Percentiles rank a stretch among this genome's conserved stretches.
phyloP scores from a whole-genome alignment of 139 green algal genomes.

The Haematococcus lacustris region DNA sequence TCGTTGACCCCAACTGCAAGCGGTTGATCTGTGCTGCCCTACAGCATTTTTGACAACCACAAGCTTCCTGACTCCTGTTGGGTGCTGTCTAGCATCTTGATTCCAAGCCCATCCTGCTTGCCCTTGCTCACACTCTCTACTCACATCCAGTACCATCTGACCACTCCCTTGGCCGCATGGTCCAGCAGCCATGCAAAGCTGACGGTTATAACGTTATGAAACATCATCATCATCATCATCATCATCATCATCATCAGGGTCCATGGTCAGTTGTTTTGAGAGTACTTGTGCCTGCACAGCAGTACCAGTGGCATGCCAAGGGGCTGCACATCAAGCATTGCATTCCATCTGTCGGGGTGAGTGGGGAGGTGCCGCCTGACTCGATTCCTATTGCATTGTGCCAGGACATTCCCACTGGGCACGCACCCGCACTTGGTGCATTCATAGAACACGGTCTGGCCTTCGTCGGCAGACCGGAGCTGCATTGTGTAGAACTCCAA shows the following conservation, averaged over 20 bases:
- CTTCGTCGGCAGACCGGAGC: conserved; percentile 86
- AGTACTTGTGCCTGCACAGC: conserved; percentile 43
- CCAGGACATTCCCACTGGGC: no score
- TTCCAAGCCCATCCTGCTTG: no score
- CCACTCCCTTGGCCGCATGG: no score
- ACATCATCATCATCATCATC: neutral
- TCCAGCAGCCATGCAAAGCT: neutral
- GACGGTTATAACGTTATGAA: neutral
- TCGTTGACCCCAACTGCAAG: no score
- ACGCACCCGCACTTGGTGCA: conserved; percentile 62
- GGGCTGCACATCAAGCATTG: neutral
- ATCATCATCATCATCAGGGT: no score
- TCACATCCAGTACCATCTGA: no score
- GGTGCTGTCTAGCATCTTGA: no score
- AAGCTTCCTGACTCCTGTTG: no score
- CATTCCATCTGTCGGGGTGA: no score
- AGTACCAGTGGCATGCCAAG: neutral
- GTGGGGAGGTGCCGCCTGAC: neutral
- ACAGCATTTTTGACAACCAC: no score
- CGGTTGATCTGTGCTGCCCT: no score
- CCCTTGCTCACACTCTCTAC: no score
- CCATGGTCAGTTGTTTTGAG: conserved; percentile 32
- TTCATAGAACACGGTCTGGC: conserved; percentile 90
- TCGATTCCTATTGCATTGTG: neutral
- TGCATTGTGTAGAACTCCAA: conserved; percentile 92